These are phyloP conservation scores for Diaporthe sp. DNA, from an alignment of 2,329 filamentous ascomycete genomes.

Conservation along the genomic window DNA sequence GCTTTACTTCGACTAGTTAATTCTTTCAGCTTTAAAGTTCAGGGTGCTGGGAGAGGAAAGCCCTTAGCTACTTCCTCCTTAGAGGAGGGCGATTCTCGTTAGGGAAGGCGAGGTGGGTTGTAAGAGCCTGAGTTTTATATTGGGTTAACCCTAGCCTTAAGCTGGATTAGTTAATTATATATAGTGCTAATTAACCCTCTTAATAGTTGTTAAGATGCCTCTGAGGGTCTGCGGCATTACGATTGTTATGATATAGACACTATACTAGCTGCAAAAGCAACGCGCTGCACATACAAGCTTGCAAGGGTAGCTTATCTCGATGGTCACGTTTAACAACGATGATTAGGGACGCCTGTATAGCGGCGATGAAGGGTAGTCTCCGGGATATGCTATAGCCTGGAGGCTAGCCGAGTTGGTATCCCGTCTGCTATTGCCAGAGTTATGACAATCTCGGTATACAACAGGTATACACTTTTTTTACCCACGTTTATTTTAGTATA, in stretches of 20 bases:
- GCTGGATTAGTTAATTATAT: background rate
- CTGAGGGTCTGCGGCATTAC: background rate
- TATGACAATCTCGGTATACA: too few species aligned
- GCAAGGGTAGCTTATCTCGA: too few species aligned
- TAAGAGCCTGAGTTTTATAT: background rate
- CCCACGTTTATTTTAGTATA: too few species aligned
- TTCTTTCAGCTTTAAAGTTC: background rate
- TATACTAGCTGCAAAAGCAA: too few species aligned
- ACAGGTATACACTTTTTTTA: too few species aligned
- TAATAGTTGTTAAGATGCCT: background rate
- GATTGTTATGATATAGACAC: background rate
- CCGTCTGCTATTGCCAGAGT: too few species aligned
- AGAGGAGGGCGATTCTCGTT: background rate
- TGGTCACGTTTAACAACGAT: too few species aligned
- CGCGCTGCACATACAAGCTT: too few species aligned
- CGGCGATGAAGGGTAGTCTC: background rate
- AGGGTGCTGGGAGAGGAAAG: background rate
- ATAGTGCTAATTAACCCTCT: too few species aligned
- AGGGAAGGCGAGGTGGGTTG: background rate
- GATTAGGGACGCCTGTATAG: too few species aligned
- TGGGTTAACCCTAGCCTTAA: background rate
- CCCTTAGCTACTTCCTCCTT: background rate
- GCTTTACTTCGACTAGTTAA: background rate
- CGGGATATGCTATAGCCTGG: background rate
- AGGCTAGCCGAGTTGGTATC: background rate